Conservation (phyloP, 805 yeast species). For the Torulaspora microellipsoides region DNA sequence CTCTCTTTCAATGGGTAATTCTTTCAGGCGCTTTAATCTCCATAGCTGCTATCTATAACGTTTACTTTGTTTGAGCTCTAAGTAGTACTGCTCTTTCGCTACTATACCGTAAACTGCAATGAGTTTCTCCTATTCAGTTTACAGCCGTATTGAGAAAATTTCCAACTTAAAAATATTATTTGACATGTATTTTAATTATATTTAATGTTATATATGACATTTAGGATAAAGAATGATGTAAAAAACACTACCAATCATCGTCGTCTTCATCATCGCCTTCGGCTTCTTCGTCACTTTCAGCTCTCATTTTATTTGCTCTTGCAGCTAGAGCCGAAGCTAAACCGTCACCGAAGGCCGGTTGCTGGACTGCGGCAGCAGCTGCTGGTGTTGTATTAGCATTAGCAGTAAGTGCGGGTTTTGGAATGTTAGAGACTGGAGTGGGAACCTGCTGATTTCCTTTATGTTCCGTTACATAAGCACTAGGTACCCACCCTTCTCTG, state of each 20-base stretch:
- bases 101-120: no score
- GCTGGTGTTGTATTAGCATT: constrained; percentile 5
- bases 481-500: constrained; percentile 95
- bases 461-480: constrained; percentile 74
- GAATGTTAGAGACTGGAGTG: constrained; percentile 37
- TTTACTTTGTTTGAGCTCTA: not conserved
- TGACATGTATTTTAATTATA: no score
- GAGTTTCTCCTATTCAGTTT: no score
- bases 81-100: not conserved
- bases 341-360: constrained; percentile 62
- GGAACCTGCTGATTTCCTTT: constrained; percentile 36
- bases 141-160: no score
- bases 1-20: constrained; percentile 1
- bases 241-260: constrained; percentile 32
- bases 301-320: constrained; percentile 59
- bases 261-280: constrained; percentile 61
- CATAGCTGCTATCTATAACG: not conserved
- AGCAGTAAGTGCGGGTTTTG: constrained; percentile 21
- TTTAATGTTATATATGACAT: no score
- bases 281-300: constrained; percentile 64
- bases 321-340: constrained; percentile 83
- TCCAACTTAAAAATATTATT: no score
- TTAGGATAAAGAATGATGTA: no score
- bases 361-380: constrained; percentile 21
- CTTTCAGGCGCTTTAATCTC: not conserved